Evolutionary conservation across 495 filamentous ascomycete species (phyloP), one percentile per base, ranked within the genome.

Genomic region (Neurospora tetrasperma): DNA sequence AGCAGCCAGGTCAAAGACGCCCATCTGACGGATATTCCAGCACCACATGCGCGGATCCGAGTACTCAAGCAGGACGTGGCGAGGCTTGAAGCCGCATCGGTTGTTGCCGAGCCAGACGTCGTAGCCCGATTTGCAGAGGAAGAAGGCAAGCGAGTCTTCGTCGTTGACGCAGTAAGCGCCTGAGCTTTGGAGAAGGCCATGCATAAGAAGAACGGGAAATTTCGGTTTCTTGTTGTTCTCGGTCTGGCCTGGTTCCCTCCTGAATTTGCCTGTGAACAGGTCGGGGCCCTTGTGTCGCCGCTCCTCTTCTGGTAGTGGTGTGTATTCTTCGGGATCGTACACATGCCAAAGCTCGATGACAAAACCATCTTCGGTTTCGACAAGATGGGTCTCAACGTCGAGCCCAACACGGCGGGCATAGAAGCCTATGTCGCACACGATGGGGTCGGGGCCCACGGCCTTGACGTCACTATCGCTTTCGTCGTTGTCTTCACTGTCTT

Each of bases 71-170:
- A 90, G 83, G 1, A 86, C 88, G 76, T 98, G 95, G 74, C 89
- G 85, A 3, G 95, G 94, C 1, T 86, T 78, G 78, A 95, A 91
- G 14, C 94, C 96, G 79, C 96, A 98, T 31, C 95, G 90, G 78
- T 97, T 97, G 80, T 97, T 97, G 8, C 96, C 95, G 5, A 98
- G 86, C 94, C 94, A 98, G 70, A 98, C 93, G 79, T 98, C 95
- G 81, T 92, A 98, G n/a, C 95, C 95, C 0, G 86, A 90, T 79
- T 97, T 97, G 84, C 90, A 92, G 39, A 98, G 89, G 79, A 88
- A 97, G 82, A 98, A 98, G 10, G 96, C 95, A 18, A 98, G 85
- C 31, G 91, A 94, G 77, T 92, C 89, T 75, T 97, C 93, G 79
- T 97, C 95, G 80, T 95, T 97, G 73, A 89, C 88, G 78, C 94